phyloP scores from a whole-genome alignment of 371 early-diverging fungal genomes.

The Mucor mucedo region DNA sequence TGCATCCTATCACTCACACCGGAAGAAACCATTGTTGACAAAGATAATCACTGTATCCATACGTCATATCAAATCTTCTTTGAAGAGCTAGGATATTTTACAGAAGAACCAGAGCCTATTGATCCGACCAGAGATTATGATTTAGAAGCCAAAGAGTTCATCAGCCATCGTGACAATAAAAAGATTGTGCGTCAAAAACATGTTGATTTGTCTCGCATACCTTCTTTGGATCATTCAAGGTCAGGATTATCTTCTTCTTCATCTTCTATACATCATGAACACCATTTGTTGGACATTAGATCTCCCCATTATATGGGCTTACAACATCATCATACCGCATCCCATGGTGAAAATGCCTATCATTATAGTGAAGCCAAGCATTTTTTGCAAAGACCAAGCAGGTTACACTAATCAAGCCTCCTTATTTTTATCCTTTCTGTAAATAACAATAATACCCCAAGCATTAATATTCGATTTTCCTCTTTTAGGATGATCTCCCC shows the following conservation, averaged over 20 bases:
- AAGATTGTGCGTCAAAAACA: conserved; percentile 28
- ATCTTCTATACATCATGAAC: conserved; percentile 37
- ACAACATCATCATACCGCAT: not conserved
- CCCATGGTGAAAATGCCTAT: conserved; percentile 7
- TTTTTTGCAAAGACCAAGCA: conserved; percentile 2
- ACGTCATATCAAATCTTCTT: conserved; percentile 34
- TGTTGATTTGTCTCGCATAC: conserved; percentile 25
- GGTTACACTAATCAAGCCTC: conserved; percentile 4
- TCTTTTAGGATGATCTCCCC: not conserved
- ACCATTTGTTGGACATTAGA: conserved; percentile 27
- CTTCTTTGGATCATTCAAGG: conserved; percentile 26
- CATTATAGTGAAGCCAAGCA: not conserved
- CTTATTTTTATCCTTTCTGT: not conserved
- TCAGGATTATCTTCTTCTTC: conserved; percentile 47
- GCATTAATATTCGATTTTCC: not conserved
- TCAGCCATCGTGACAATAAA: conserved; percentile 25
- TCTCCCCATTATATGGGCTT: conserved; percentile 43
- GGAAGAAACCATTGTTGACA: conserved; percentile 44
- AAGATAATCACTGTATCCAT: conserved; percentile 43
- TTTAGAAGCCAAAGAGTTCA: conserved; percentile 25
- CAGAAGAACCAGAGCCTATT: conserved; percentile 43
- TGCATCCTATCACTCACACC: conserved; percentile 44
- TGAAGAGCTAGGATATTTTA: conserved; percentile 41
- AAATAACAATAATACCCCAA: not conserved
- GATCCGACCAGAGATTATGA: conserved; percentile 40